Conservation (phyloP, 1,139 yeast genomes). For the Pneumocystis oryctolagi region DNA sequence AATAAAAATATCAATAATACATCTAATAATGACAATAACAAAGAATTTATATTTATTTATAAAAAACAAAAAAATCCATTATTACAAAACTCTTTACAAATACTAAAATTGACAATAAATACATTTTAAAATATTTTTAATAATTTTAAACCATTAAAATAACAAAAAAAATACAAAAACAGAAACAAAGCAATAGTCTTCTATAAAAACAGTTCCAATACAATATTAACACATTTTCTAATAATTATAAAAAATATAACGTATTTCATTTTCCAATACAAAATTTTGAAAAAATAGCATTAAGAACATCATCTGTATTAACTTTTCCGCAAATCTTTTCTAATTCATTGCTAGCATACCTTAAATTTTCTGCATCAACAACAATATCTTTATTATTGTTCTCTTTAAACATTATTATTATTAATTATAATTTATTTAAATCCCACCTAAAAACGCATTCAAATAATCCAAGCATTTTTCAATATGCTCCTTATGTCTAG, state of each 20-base stretch:
- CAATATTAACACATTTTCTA: not conserved
- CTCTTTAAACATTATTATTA: constrained; percentile 27
- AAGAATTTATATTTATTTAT: not conserved
- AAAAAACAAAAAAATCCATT: not conserved
- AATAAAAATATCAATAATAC: not conserved
- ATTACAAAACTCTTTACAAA: not conserved
- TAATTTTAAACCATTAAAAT: not conserved
- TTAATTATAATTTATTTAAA: constrained; percentile 1
- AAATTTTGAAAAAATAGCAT: constrained; percentile 78
- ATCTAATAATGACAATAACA: not conserved
- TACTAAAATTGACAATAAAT: not conserved
- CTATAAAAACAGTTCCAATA: not conserved
- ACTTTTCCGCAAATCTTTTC: constrained; percentile 86
- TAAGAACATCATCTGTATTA: constrained; percentile 80
- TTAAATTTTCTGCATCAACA: constrained; percentile 63
- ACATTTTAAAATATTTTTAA: not conserved
- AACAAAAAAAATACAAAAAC: not conserved
- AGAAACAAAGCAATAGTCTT: not conserved
- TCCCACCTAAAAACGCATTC: constrained; percentile 33
- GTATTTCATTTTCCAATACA: constrained; percentile 68
- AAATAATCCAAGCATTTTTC: constrained; percentile 61
- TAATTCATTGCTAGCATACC: constrained; percentile 67
- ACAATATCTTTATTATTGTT: constrained; percentile 47
- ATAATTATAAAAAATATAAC: not conserved
- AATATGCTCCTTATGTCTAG: constrained; percentile 60